These are phyloP conservation scores for Aspergillus coremiiformis DNA, from an alignment of 495 filamentous ascomycete species.

Conservation along the genomic window DNA sequence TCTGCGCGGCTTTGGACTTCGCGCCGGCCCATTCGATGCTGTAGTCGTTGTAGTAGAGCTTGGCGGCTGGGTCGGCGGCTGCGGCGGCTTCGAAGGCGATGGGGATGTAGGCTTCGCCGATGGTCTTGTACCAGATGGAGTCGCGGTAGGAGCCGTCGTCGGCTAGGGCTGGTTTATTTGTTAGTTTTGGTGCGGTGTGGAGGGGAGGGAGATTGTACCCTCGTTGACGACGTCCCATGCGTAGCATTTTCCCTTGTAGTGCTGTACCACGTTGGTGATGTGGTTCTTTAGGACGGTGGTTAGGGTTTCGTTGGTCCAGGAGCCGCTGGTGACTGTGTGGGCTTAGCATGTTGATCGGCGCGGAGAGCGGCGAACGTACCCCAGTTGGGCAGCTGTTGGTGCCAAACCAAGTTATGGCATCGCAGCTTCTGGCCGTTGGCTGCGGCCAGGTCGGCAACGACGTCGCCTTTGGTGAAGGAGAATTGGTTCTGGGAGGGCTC, in stretches of 20 bases:
- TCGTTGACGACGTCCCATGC: constrained; percentile 41
- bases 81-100: constrained; percentile 43
- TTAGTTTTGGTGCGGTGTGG: background rate
- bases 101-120: constrained; percentile 39
- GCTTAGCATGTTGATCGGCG: no score
- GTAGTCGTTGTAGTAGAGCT: constrained; percentile 65
- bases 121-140: constrained; percentile 35
- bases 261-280: constrained; percentile 43
- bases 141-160: constrained; percentile 41
- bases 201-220: constrained; percentile 15
- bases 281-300: constrained; percentile 45
- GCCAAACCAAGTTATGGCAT: constrained; percentile 58
- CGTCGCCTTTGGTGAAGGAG: constrained; percentile 43
- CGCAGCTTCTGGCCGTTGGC: constrained; percentile 47
- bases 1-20: constrained; percentile 39
- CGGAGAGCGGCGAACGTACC: constrained; percentile 25
- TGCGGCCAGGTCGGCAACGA: constrained; percentile 42
- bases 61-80: constrained; percentile 39
- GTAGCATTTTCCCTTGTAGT: constrained; percentile 49
- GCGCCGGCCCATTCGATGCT: constrained; percentile 51
- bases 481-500: constrained; percentile 45
- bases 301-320: constrained; percentile 48
- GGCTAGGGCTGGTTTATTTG: constrained; percentile 25
- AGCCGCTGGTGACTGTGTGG: constrained; percentile 44
- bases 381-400: constrained; percentile 54